phyloP scores from a whole-genome alignment of 2,329 filamentous ascomycete species.

The Dactylellina cionopaga region DNA sequence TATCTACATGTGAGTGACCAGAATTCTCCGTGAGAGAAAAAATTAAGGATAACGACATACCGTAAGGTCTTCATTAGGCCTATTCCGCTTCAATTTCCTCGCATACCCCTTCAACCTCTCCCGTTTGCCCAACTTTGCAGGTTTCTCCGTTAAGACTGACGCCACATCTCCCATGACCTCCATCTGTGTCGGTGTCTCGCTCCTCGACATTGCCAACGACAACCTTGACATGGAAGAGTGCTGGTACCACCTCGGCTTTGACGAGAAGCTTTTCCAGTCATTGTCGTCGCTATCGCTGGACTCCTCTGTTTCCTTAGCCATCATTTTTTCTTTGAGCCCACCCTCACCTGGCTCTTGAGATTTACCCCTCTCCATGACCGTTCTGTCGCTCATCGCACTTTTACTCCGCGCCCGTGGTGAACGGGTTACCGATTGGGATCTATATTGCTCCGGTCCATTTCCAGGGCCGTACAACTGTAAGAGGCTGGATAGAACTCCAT shows the following conservation, averaged over 20 bases:
- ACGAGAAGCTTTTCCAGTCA: constrained; percentile 46
- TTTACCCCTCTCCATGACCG: constrained; percentile 1
- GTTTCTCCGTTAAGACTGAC: constrained; percentile 23
- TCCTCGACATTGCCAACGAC: constrained; percentile 17
- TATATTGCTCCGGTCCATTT: constrained; percentile 3
- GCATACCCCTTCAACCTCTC: constrained; percentile 41
- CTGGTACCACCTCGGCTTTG: constrained; percentile 48
- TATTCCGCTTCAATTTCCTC: constrained; percentile 19
- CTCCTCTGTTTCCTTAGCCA: not conserved
- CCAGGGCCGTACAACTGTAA: constrained; percentile 48
- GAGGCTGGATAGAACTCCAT: constrained; percentile 46
- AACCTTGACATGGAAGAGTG: constrained; percentile 49
- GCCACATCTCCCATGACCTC: constrained; percentile 43
- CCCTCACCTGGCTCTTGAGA: not conserved
- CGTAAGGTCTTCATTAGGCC: constrained; percentile 39
- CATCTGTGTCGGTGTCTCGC: constrained; percentile 36
- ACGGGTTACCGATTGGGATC: constrained; percentile 22
- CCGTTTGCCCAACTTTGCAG: constrained; percentile 32
- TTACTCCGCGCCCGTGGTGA: constrained; percentile 36
- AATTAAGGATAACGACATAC: not conserved
- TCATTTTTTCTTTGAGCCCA: constrained; percentile 22
- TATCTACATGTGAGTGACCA: not conserved
- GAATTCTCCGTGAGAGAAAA: not conserved
- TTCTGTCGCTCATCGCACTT: constrained; percentile 13
- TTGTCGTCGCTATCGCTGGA: constrained; percentile 22